Evolutionary conservation across 345 rosid genomes (phyloP).

Genomic region (Eucalyptus cloeziana): DNA sequence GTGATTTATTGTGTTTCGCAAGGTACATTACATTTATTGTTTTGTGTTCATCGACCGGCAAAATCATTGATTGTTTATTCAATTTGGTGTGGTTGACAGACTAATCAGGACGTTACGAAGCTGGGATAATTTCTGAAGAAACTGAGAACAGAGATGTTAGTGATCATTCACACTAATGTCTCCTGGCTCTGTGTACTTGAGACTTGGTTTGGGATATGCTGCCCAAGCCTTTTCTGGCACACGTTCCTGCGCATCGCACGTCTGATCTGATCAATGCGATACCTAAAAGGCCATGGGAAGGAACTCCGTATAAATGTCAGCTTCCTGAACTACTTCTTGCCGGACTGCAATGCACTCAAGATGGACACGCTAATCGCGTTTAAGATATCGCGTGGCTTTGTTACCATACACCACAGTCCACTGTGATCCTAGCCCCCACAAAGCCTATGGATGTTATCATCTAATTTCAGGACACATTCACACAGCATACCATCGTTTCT

Average conservation of each 20-base stretch:
- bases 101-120: neutral
- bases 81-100: no score
- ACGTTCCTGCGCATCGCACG: neutral
- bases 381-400: neutral
- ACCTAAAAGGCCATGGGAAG: neutral
- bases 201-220: neutral
- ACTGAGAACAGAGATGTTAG: neutral
- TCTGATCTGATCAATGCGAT: neutral
- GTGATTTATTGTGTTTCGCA: no score
- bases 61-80: no score
- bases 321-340: fast-evolving
- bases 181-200: neutral
- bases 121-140: neutral
- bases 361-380: no score
- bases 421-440: neutral
- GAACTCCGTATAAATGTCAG: neutral
- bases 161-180: neutral
- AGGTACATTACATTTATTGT: no score
- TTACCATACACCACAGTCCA: neutral
- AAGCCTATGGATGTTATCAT: neutral
- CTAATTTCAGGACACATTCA: neutral
- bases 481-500: neutral
- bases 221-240: neutral
- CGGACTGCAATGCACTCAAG: no score
- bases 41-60: no score